Evolutionary conservation across 2,329 filamentous ascomycete genomes (phyloP).

Genomic region (Helicocarpus griseus): DNA sequence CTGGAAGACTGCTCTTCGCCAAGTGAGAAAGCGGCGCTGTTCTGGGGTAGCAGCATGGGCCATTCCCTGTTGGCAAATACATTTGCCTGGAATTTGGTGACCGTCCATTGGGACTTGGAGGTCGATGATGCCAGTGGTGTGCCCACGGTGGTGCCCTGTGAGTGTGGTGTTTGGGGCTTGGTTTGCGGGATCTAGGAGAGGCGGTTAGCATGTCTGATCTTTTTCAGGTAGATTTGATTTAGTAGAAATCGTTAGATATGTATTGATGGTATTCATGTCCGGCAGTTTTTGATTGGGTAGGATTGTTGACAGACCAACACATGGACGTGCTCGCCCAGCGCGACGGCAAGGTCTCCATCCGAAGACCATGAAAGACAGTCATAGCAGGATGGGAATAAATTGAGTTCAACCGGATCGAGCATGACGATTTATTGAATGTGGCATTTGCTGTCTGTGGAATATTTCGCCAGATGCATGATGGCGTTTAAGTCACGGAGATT

Average conservation of each 20-base stretch:
- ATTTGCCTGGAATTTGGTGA: constrained; percentile 38
- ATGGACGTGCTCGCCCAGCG: constrained; percentile 46
- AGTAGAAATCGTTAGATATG: not conserved
- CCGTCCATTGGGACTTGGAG: constrained; percentile 23
- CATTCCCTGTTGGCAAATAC: constrained; percentile 44
- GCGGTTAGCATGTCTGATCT: constrained; percentile 9
- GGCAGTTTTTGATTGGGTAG: not conserved
- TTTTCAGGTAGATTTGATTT: not conserved
- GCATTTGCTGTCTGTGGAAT: not conserved
- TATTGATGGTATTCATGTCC: not conserved
- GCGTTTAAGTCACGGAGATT: no score
- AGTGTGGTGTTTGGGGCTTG: not conserved
- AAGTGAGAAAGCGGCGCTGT: constrained; percentile 42
- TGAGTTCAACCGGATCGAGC: constrained; percentile 27
- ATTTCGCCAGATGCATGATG: not conserved
- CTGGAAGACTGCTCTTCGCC: constrained; percentile 50
- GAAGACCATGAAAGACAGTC: constrained; percentile 50
- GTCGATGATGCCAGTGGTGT: not conserved
- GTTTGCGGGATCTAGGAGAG: constrained; percentile 24
- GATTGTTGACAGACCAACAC: constrained; percentile 33
- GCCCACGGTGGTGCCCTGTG: no score
- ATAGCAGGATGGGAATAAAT: constrained; percentile 42
- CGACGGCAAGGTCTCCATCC: constrained; percentile 49
- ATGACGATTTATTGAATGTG: constrained; percentile 11
- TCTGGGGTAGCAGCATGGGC: constrained; percentile 36